A percentile compares a stretch with the other conserved stretches of the same genome.
phyloP scores from a whole-genome alignment of 2,329 filamentous ascomycete species.

The Verticillium dahliae region DNA sequence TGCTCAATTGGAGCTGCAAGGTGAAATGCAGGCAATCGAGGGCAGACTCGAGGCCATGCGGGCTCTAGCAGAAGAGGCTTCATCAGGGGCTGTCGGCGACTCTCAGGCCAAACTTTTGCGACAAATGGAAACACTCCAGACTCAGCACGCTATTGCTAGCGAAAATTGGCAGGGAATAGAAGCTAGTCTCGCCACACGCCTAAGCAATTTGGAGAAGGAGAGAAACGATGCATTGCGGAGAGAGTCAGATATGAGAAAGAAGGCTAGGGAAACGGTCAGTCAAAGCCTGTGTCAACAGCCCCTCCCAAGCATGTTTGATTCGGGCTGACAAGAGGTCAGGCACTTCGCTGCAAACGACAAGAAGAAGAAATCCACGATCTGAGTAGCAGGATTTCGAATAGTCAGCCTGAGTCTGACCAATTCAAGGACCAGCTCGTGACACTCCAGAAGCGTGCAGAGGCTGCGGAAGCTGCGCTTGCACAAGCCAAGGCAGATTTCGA shows the following conservation, averaged over 20 bases:
- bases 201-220: conserved; percentile 79
- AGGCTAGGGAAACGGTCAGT: conserved; percentile 77
- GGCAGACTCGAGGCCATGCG: conserved; percentile 86
- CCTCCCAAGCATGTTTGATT: not conserved
- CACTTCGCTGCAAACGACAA: conserved; percentile 54
- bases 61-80: conserved; percentile 79
- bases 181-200: conserved; percentile 70
- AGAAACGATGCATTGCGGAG: conserved; percentile 77
- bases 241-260: conserved; percentile 83
- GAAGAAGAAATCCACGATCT: conserved; percentile 79
- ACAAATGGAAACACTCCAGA: conserved; percentile 92
- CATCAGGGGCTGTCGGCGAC: conserved; percentile 74
- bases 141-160: conserved; percentile 87
- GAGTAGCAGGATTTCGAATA: conserved; percentile 54
- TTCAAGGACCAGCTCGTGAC: conserved; percentile 53
- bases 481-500: conserved; percentile 46
- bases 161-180: conserved; percentile 99
- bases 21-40: conserved; percentile 73
- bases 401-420: conserved; percentile 57
- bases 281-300: not conserved
- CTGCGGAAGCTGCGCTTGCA: conserved; percentile 58
- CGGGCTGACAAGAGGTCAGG: conserved; percentile 33
- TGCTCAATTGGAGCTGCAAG: conserved; percentile 69
- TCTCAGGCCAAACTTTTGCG: conserved; percentile 83
- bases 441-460: conserved; percentile 58